These are phyloP conservation scores for Vigna hirtella DNA, from an alignment of 306 rosid genomes.

Conservation along the genomic window DNA sequence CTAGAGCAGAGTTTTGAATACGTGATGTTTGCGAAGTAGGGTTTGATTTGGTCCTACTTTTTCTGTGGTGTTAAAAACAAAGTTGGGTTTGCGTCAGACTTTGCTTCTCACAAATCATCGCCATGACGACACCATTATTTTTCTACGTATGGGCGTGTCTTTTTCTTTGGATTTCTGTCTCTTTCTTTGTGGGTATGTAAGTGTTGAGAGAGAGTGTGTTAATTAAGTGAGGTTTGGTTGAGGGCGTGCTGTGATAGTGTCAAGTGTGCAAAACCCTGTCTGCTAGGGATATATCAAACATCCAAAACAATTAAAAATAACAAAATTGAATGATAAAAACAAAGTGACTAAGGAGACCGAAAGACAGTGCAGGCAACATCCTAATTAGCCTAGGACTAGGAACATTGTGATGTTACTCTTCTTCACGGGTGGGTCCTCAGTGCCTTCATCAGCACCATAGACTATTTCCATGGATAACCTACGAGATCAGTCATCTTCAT, in stretches of 20 bases:
- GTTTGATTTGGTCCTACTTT: slow-evolving; percentile 35
- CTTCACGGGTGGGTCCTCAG: slow-evolving; percentile 3
- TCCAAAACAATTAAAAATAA: slow-evolving; percentile 25
- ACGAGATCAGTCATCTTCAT: slow-evolving; percentile 25
- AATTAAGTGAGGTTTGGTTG: slow-evolving; percentile 22
- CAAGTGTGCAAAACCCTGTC: slow-evolving; percentile 49
- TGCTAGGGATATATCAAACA: slow-evolving; percentile 17
- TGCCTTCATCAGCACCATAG: neutral
- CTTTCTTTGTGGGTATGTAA: neutral
- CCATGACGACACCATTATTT: slow-evolving; percentile 58
- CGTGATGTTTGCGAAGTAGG: slow-evolving; percentile 18
- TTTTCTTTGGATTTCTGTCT: neutral
- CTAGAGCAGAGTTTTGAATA: slow-evolving; percentile 41
- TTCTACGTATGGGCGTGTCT: slow-evolving; percentile 39
- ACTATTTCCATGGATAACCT: slow-evolving; percentile 46
- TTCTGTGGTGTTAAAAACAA: slow-evolving; percentile 33
- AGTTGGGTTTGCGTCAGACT: slow-evolving; percentile 68
- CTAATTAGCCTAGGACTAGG: slow-evolving; percentile 35
- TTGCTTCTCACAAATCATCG: slow-evolving; percentile 51
- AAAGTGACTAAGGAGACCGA: slow-evolving; percentile 39
- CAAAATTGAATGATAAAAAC: slow-evolving; percentile 16
- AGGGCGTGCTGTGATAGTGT: slow-evolving; percentile 48
- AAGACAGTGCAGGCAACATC: slow-evolving; percentile 42
- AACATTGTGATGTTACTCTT: slow-evolving; percentile 28
- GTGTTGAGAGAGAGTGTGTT: slow-evolving; percentile 8